phyloP scores from a whole-genome alignment of 495 filamentous ascomycete species.

The Penicillium goetzii region DNA sequence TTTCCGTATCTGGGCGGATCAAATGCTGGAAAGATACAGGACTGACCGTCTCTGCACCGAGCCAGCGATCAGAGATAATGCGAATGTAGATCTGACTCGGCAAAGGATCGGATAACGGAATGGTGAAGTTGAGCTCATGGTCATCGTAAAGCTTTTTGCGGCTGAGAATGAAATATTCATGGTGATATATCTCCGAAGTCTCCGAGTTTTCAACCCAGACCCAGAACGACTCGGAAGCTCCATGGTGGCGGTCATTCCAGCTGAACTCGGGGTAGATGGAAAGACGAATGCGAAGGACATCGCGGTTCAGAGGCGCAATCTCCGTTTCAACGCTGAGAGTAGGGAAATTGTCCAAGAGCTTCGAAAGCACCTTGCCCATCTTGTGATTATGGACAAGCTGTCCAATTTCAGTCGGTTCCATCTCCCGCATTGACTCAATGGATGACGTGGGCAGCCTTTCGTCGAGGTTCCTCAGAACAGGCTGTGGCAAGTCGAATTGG shows the following conservation, averaged over 20 bases:
- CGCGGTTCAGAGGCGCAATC: slow-evolving; percentile 92
- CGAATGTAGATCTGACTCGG: slow-evolving; percentile 95
- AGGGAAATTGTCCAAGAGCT: slow-evolving; percentile 87
- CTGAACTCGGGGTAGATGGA: slow-evolving; percentile 85
- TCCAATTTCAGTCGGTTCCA: slow-evolving; percentile 91
- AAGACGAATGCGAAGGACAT: slow-evolving; percentile 87
- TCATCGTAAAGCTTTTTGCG: slow-evolving; percentile 88
- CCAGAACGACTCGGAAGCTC: slow-evolving; percentile 93
- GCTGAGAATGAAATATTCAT: slow-evolving; percentile 93
- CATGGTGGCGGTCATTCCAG: slow-evolving; percentile 97
- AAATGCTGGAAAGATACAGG: slow-evolving; percentile 97
- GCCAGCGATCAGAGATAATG: slow-evolving; percentile 92
- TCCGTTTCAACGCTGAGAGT: slow-evolving; percentile 88
- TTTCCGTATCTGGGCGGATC: slow-evolving; percentile 95
- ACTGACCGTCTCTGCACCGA: slow-evolving; percentile 94
- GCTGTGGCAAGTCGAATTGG: slow-evolving; percentile 88
- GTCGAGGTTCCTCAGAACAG: slow-evolving; percentile 82
- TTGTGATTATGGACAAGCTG: slow-evolving; percentile 85
- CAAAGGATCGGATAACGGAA: slow-evolving; percentile 88
- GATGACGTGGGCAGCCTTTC: slow-evolving; percentile 69
- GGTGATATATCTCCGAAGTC: slow-evolving; percentile 95
- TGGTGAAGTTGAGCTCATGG: slow-evolving; percentile 97
- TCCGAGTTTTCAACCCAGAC: slow-evolving; percentile 99
- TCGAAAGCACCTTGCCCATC: slow-evolving; percentile 80
- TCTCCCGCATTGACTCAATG: slow-evolving; percentile 83